phyloP scores from a whole-genome alignment of 2,329 filamentous ascomycete genomes.

The Colletotrichum gloeosporioides region DNA sequence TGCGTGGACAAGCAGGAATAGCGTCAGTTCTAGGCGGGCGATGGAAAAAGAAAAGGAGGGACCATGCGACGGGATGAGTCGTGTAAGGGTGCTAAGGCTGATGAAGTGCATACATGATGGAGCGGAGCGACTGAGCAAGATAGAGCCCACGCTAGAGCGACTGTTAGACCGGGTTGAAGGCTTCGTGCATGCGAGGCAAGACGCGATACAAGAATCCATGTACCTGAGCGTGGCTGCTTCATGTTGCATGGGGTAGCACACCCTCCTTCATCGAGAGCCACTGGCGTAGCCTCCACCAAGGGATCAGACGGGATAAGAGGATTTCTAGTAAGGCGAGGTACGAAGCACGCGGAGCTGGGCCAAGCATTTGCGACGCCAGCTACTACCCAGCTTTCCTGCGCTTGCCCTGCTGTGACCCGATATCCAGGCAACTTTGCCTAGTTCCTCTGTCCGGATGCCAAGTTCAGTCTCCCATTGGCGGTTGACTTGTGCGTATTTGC shows the following conservation, averaged over 20 bases:
- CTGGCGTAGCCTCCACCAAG: background rate
- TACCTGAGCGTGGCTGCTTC: slow-evolving; percentile 15
- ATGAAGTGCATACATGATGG: slow-evolving; percentile 3
- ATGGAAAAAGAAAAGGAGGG: slow-evolving; percentile 14
- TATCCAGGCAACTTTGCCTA: background rate
- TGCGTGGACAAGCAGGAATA: background rate
- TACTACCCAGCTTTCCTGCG: background rate
- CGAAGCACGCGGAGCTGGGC: background rate
- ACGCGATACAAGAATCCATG: background rate
- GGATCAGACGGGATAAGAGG: background rate
- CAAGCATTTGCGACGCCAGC: background rate
- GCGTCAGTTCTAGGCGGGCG: slow-evolving; percentile 1
- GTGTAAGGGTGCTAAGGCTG: slow-evolving; percentile 18
- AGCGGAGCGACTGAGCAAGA: background rate
- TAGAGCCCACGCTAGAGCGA: slow-evolving; percentile 5
- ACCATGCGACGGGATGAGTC: slow-evolving; percentile 17
- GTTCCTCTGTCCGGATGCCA: background rate
- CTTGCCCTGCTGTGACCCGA: background rate
- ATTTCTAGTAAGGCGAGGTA: background rate
- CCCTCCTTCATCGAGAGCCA: background rate
- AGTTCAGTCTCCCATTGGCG: background rate
- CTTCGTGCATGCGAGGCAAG: background rate
- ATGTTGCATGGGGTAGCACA: slow-evolving; percentile 1
- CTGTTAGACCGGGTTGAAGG: slow-evolving; percentile 10
- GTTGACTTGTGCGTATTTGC: background rate